Evolutionary conservation across 257 asterid genomes (phyloP), one percentile per base, ranked within the genome.

Genomic region (Ocimum tenuiflorum): DNA sequence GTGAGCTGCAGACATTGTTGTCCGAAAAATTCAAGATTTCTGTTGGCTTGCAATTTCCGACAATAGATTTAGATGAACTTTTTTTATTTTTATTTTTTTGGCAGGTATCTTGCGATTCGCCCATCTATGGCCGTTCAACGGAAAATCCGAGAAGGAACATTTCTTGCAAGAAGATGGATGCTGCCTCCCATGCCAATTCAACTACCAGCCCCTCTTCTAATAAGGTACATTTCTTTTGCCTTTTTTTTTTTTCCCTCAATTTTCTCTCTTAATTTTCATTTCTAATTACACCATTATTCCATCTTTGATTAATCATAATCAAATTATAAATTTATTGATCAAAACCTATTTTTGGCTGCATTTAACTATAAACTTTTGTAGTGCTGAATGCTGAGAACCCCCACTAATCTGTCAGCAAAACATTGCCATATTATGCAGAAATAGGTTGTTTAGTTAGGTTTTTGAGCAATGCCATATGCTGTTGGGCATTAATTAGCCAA

Each of bases 101-200:
- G 7, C 86, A 85, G 89, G 70, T 63, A 13, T 75, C 70, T 50
- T 35, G 77, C 59, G 84, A 74, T 82, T 78, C 87, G 11, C 77
- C 73, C 29, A 63, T 43, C 55, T 69, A 59, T 65, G 33, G 65
- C 45, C 48, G 67, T 64, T 64, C 69, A 18, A 64, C 74, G 73
- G 84, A 74, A 58, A 79, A 71, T 71, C 75, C 63, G 29, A 48
- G n/a, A 69, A 79, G 64, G 75, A 71, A 47, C 67, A 27, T 51
- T 78, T 54, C 82, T 8, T 68, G 66, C 67, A 64, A 39, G 74
- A 76, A 77, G 72, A 63, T 81, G 9, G 78, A 80, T 62, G 63
- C 39, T 70, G 43, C 65, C 2, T 69, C 68, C 24, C 75, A 60
- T 7, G 73, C 50, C 52, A 78, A 71, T 72, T 74, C 88, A 41